Base-by-base conservation (phyloP, 2,329 filamentous ascomycete species). In the Zymoseptoria pseudotritici region DNA sequence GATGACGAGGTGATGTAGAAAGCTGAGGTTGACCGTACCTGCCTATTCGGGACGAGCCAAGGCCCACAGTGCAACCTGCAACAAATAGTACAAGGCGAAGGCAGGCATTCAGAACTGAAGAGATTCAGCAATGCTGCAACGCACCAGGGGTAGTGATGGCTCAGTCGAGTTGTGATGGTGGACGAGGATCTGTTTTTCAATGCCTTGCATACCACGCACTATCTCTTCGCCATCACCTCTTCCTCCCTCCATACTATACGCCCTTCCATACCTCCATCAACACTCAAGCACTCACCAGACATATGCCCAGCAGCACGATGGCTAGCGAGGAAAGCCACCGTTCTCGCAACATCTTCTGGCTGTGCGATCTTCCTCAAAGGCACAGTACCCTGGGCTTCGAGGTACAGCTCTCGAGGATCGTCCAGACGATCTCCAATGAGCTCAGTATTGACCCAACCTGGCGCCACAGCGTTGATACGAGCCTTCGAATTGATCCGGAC, bases 291-390 rank as follows among this genome's bases (percentile, higher is more conserved):
- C 66, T 83, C 76, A 1, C 82, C 82, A n/a, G 77, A 78, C 50
- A 83, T 80, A 64, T 83, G 80, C 0, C 82, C 81, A 19, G 80
- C 76, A 13, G 79, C 81, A 50, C 76, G 72, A 63, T 81, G 78
- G 58, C 76, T 79, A 1, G 80, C 78, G 26, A 83, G 67, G 57
- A 82, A 82, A 3, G 76, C 76, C 49, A 80, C 79, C 7, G 76
- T 74, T 46, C 77, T 73, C 5, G 79, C 79, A 22, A 82, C 76
- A 69, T 81, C 79, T 56, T 75, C 71, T 3, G 79, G 78, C 50
- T 76, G 72, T n/a, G 79, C 77, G 55, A 78, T 77, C 63, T 80
- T 80, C 54, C 72, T 73, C 58, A 80, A 63, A 1, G 79, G 73
- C 11, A 79, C 78, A 4, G 79, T 82, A 50, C 77, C 78, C 65